Evolutionary conservation across 2,329 filamentous ascomycete species (phyloP).

Genomic region (Exophiala oligosperma): DNA sequence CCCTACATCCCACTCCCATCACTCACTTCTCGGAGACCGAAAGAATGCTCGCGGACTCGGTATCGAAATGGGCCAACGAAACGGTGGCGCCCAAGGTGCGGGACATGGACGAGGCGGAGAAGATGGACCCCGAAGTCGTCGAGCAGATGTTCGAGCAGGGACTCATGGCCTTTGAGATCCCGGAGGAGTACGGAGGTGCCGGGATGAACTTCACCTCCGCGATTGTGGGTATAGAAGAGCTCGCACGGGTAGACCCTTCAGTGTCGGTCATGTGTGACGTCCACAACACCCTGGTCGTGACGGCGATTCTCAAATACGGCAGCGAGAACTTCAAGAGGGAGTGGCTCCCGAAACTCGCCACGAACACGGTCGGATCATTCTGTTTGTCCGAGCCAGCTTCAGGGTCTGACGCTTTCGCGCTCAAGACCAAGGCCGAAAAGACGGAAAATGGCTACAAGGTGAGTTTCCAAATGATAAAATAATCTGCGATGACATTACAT

Average conservation of each 20-base stretch:
- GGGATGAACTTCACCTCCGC: conserved; percentile 99
- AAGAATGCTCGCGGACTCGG: conserved; percentile 81
- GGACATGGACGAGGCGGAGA: conserved; percentile 96
- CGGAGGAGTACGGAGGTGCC: conserved; percentile 92
- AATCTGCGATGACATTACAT: background rate
- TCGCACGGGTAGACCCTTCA: conserved; percentile 89
- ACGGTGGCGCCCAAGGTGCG: conserved; percentile 86
- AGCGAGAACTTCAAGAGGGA: conserved; percentile 75
- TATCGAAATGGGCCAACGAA: conserved; percentile 87
- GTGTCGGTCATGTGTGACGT: conserved; percentile 96
- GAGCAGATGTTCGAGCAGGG: conserved; percentile 97
- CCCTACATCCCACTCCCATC: conserved; percentile 87
- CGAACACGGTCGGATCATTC: conserved; percentile 85
- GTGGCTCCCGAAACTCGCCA: conserved; percentile 87
- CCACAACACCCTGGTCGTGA: conserved; percentile 97
- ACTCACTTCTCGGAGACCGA: conserved; percentile 90
- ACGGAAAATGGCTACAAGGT: conserved; percentile 71
- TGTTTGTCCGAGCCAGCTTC: conserved; percentile 90
- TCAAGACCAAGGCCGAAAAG: conserved; percentile 86
- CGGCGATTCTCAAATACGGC: conserved; percentile 82
- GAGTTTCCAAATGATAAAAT: background rate
- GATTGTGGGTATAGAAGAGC: conserved; percentile 95
- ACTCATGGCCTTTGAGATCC: conserved; percentile 95
- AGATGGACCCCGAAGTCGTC: conserved; percentile 84
- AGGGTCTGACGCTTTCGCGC: conserved; percentile 92